phyloP scores from a whole-genome alignment of 768 basidiomycete species.

The Nidularia pulvinata region DNA sequence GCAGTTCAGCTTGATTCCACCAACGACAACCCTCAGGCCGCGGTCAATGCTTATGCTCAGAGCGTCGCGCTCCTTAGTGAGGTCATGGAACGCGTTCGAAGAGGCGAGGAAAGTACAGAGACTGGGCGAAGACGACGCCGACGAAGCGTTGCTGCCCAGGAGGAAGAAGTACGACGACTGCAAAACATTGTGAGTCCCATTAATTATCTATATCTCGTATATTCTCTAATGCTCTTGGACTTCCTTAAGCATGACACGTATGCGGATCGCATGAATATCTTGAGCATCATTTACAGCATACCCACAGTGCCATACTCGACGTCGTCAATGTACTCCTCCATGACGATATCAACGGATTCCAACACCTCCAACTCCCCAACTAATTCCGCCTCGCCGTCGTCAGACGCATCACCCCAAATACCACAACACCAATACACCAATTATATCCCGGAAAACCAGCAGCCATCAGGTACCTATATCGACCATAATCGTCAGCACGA shows the following conservation, averaged over 20 bases:
- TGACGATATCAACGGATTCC: conserved; percentile 42
- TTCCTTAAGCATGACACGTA: conserved; percentile 85
- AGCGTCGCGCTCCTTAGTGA: conserved; percentile 87
- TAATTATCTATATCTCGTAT: conserved; percentile 2
- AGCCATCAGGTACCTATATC: too few relatives aligned
- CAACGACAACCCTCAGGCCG: conserved; percentile 86
- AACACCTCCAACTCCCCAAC: conserved; percentile 49
- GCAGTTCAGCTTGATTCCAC: conserved; percentile 88
- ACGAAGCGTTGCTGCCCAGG: conserved; percentile 84
- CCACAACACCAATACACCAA: conserved; percentile 26
- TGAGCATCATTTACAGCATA: conserved; percentile 88
- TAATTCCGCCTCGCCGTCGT: conserved; percentile 47
- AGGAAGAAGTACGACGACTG: conserved; percentile 85
- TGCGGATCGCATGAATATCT: conserved; percentile 91
- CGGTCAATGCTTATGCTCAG: conserved; percentile 86
- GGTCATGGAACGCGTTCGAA: conserved; percentile 90
- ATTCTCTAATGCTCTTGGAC: conserved; percentile 5
- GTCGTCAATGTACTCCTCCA: conserved; percentile 49
- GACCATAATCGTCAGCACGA: conserved; percentile 35
- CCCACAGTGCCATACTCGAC: conserved; percentile 72
- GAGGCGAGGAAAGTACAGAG: conserved; percentile 82
- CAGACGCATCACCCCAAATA: conserved; percentile 43
- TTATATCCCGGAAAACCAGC: too few relatives aligned
- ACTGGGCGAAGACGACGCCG: conserved; percentile 58
- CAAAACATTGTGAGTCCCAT: conserved; percentile 76